phyloP scores from a whole-genome alignment of 805 yeast genomes.

The Kregervanrija pseudodelftensis region DNA sequence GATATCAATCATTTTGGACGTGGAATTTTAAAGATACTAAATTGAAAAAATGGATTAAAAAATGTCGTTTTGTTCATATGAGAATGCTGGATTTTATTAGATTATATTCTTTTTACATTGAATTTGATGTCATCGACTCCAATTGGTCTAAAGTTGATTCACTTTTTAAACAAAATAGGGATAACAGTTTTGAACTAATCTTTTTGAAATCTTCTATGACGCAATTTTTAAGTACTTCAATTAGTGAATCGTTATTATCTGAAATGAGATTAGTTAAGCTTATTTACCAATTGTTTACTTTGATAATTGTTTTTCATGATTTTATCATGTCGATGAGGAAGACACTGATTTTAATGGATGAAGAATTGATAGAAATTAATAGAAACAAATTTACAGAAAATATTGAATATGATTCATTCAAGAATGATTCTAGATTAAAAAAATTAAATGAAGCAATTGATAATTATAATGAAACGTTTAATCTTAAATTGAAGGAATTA shows the following conservation, averaged over 20 bases:
- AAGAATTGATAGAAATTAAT: constrained; percentile 35
- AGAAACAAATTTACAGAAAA: constrained; percentile 29
- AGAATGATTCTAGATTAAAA: constrained; percentile 34
- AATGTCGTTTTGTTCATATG: constrained; percentile 48
- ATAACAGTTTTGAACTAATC: constrained; percentile 28
- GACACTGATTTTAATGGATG: constrained; percentile 43
- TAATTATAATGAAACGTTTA: constrained; percentile 38
- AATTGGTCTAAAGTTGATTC: constrained; percentile 39
- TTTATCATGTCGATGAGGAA: constrained; percentile 48
- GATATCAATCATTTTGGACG: constrained; percentile 61
- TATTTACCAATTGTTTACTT: constrained; percentile 37
- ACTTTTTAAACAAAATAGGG: constrained; percentile 14
- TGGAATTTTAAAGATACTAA: constrained; percentile 35
- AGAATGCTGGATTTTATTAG: constrained; percentile 52
- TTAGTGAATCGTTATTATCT: constrained; percentile 63
- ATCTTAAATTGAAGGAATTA: constrained; percentile 37
- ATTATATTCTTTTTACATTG: constrained; percentile 47
- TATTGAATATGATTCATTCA: constrained; percentile 31
- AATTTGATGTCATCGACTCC: constrained; percentile 51
- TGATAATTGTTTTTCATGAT: constrained; percentile 41
- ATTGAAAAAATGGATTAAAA: constrained; percentile 46
- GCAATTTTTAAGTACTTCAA: constrained; percentile 51
- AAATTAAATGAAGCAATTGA: constrained; percentile 34
- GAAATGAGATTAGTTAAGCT: constrained; percentile 44
- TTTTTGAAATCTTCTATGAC: constrained; percentile 40